A percentile compares a stretch with the other conserved stretches of the same genome.
These are phyloP conservation scores for Mycosphaerella sp. DNA, from an alignment of 2,329 filamentous ascomycete genomes.

Conservation along the genomic window DNA sequence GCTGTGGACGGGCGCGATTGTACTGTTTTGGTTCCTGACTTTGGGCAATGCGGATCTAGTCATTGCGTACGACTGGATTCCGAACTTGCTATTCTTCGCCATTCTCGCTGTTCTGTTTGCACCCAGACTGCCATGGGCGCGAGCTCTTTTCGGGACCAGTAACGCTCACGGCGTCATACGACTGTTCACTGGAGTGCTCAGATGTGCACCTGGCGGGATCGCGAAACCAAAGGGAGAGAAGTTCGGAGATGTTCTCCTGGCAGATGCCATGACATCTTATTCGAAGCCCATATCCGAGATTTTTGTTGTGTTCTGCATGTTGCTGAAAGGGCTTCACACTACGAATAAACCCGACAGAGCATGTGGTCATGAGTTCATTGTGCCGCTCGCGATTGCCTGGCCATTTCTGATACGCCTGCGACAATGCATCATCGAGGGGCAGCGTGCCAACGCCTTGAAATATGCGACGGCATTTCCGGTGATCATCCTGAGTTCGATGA, in stretches of 20 bases:
- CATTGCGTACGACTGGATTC: slow-evolving; percentile 79
- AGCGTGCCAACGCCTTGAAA: slow-evolving; percentile 82
- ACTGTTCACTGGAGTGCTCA: slow-evolving; percentile 67
- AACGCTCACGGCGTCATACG: slow-evolving; percentile 59
- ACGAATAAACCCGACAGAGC: slow-evolving; percentile 73
- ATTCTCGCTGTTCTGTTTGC: slow-evolving; percentile 64
- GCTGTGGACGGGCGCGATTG: slow-evolving; percentile 63
- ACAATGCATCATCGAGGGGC: slow-evolving; percentile 87
- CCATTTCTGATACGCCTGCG: slow-evolving; percentile 81
- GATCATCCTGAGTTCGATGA: slow-evolving; percentile 54
- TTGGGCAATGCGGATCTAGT: slow-evolving; percentile 57
- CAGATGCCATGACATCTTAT: slow-evolving; percentile 92
- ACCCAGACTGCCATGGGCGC: slow-evolving; percentile 37
- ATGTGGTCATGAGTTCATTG: slow-evolving; percentile 71
- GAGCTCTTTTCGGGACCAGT: slow-evolving; percentile 13
- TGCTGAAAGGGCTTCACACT: slow-evolving; percentile 62
- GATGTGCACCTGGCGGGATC: slow-evolving; percentile 77
- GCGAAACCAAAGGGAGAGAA: slow-evolving; percentile 83
- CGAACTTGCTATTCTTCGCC: slow-evolving; percentile 69
- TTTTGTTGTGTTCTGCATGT: slow-evolving; percentile 86
- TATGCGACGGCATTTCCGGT: slow-evolving; percentile 94
- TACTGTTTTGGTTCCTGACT: slow-evolving; percentile 78
- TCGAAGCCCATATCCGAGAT: slow-evolving; percentile 86
- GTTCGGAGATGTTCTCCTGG: slow-evolving; percentile 88
- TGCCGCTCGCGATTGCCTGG: slow-evolving; percentile 76